Conservation (phyloP, 2,329 filamentous ascomycete genomes). For the Sclerotinia borealis region DNA sequence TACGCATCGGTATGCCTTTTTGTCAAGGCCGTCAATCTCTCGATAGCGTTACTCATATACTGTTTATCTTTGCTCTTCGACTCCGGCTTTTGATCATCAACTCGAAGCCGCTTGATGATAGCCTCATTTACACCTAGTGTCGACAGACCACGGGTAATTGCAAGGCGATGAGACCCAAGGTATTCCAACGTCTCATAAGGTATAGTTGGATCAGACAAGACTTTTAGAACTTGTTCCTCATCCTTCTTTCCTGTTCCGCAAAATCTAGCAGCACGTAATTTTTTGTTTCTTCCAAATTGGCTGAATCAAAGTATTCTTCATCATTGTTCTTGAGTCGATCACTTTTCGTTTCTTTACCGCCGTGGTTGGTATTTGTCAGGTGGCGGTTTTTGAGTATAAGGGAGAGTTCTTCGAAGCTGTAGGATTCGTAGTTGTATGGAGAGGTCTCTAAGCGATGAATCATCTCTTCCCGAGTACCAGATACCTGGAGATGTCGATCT, state of each 20-base stretch:
- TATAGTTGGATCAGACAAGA: neutral
- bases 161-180: neutral
- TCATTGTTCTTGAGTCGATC: constrained; percentile 16
- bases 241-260: neutral
- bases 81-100: neutral
- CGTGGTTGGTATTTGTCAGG: neutral
- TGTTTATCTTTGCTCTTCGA: neutral
- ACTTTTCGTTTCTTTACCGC: constrained; percentile 17
- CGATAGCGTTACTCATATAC: neutral
- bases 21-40: neutral
- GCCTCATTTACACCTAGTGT: neutral
- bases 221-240: neutral
- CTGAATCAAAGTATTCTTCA: constrained; percentile 12
- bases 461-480: constrained; percentile 19
- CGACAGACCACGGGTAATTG: neutral
- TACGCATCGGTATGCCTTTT: neutral
- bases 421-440: constrained; percentile 16
- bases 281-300: neutral
- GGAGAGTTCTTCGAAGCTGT: constrained; percentile 2
- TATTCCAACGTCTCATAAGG: neutral
- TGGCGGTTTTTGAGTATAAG: constrained; percentile 17
- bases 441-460: constrained; percentile 17
- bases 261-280: neutral
- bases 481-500: constrained; percentile 9
- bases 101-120: neutral